Evolutionary conservation across 23 red algal genomes (phyloP).

Genomic region (Gracilaria vermiculophylla): DNA sequence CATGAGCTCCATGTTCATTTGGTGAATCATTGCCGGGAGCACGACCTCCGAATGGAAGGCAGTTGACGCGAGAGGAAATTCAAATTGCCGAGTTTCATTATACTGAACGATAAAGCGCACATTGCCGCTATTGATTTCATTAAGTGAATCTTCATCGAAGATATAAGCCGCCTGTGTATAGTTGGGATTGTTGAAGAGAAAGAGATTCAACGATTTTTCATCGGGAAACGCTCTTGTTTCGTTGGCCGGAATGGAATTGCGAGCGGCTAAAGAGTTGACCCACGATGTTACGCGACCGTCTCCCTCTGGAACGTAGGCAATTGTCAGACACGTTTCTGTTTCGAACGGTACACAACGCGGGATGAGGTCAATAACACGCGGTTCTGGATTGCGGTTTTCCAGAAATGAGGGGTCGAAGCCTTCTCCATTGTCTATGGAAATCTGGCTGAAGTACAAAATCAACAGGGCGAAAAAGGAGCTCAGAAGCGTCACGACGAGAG

Average conservation of each 20-base stretch:
- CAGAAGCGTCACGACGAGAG: slow-evolving; percentile 41
- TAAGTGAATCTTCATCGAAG: slow-evolving; percentile 78
- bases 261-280: slow-evolving; percentile 7
- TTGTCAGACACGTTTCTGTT: slow-evolving; percentile 43
- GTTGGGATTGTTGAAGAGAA: slow-evolving; percentile 71
- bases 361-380: not conserved
- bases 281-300: slow-evolving; percentile 2
- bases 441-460: slow-evolving; percentile 64
- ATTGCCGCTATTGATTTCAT: slow-evolving; percentile 47
- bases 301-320: slow-evolving; percentile 47
- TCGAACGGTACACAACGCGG: slow-evolving; percentile 60
- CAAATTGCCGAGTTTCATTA: slow-evolving; percentile 76
- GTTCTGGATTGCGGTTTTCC: slow-evolving; percentile 16
- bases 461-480: slow-evolving; percentile 51
- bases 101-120: slow-evolving; percentile 88
- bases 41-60: slow-evolving; percentile 48
- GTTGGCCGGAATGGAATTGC: slow-evolving; percentile 19
- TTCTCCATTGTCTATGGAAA: slow-evolving; percentile 48
- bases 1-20: slow-evolving; percentile 90
- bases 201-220: slow-evolving; percentile 52
- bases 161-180: slow-evolving; percentile 90
- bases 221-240: slow-evolving; percentile 53
- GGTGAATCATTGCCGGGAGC: slow-evolving; percentile 78
- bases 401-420: slow-evolving; percentile 47
- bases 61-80: slow-evolving; percentile 67